phyloP scores from a whole-genome alignment of 495 filamentous ascomycete species.

The Sordaria brevicollis region DNA sequence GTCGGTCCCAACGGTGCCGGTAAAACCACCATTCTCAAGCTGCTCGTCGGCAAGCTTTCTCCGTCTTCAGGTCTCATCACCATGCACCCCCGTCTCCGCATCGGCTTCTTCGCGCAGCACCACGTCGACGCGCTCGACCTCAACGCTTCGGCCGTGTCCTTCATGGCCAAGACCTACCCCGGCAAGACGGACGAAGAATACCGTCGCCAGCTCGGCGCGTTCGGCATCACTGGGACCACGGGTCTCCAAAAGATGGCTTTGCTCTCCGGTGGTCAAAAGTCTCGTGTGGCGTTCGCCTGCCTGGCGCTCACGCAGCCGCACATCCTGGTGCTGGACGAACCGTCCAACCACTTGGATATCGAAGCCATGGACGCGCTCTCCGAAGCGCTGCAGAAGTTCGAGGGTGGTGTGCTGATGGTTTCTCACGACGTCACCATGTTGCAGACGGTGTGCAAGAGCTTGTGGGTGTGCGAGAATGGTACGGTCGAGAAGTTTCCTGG shows the following conservation, averaged over 20 bases:
- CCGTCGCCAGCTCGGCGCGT: slow-evolving; percentile 86
- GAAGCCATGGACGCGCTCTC: slow-evolving; percentile 97
- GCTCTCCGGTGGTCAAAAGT: slow-evolving; percentile 96
- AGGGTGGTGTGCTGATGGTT: slow-evolving; percentile 96
- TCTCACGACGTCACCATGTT: slow-evolving; percentile 97
- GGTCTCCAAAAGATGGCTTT: slow-evolving; percentile 93
- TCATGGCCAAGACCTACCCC: slow-evolving; percentile 88
- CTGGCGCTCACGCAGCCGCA: slow-evolving; percentile 87
- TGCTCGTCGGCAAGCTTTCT: slow-evolving; percentile 78
- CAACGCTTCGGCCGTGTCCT: slow-evolving; percentile 76
- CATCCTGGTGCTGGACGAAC: slow-evolving; percentile 96
- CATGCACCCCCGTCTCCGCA: slow-evolving; percentile 71
- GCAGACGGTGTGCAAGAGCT: slow-evolving; percentile 82
- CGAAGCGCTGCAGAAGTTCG: slow-evolving; percentile 71
- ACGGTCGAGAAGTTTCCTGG: slow-evolving; percentile 95
- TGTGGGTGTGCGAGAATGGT: slow-evolving; percentile 96
- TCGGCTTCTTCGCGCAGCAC: slow-evolving; percentile 98
- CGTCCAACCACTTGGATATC: slow-evolving; percentile 97
- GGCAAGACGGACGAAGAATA: slow-evolving; percentile 95
- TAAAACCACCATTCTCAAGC: slow-evolving; percentile 93
- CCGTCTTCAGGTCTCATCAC: slow-evolving; percentile 75
- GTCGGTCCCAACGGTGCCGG: slow-evolving; percentile 97
- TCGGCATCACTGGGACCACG: slow-evolving; percentile 96
- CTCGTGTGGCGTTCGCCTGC: slow-evolving; percentile 93
- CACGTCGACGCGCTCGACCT: slow-evolving; percentile 96